phyloP scores from a whole-genome alignment of 768 basidiomycete genomes.

The Phlegmacium glaucopus region DNA sequence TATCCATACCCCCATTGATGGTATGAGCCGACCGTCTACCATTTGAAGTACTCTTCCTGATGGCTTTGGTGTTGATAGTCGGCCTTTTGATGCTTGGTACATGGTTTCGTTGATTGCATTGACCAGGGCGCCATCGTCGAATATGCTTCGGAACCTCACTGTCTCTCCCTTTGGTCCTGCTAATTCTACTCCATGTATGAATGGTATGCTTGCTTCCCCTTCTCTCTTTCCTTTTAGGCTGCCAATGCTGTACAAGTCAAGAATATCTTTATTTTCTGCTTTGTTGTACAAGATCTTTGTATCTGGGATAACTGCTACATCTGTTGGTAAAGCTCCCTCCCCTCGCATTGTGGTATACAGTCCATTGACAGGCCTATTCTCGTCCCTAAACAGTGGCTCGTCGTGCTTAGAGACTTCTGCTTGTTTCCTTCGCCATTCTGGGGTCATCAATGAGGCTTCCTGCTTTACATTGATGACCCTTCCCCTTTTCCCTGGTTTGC shows the following conservation, averaged over 20 bases:
- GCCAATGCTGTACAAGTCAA: slow-evolving; percentile 2
- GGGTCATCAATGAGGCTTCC: too few relatives aligned
- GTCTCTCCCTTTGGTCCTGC: slow-evolving; percentile 11
- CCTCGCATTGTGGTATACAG: too few relatives aligned
- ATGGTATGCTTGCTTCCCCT: slow-evolving; percentile 10
- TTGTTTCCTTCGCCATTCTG: too few relatives aligned
- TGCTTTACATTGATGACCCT: too few relatives aligned
- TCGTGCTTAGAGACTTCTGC: too few relatives aligned
- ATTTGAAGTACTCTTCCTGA: slow-evolving; percentile 16
- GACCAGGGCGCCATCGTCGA: slow-evolving; percentile 28
- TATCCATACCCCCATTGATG: slow-evolving; percentile 14
- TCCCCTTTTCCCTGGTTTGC: too few relatives aligned
- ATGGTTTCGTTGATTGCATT: neutral
- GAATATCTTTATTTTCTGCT: neutral
- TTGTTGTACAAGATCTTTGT: slow-evolving; percentile 2
- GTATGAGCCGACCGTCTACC: slow-evolving; percentile 25
- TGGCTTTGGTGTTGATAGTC: neutral
- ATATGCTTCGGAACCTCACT: slow-evolving; percentile 14
- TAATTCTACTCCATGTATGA: slow-evolving; percentile 15
- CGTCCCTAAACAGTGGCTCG: too few relatives aligned
- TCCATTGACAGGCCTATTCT: too few relatives aligned
- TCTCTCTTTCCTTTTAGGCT: neutral
- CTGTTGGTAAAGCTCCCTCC: too few relatives aligned
- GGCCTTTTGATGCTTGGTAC: neutral
- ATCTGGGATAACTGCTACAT: neutral